phyloP scores from a whole-genome alignment of 2,329 filamentous ascomycete species.

The Pestalotiopsis sp. region DNA sequence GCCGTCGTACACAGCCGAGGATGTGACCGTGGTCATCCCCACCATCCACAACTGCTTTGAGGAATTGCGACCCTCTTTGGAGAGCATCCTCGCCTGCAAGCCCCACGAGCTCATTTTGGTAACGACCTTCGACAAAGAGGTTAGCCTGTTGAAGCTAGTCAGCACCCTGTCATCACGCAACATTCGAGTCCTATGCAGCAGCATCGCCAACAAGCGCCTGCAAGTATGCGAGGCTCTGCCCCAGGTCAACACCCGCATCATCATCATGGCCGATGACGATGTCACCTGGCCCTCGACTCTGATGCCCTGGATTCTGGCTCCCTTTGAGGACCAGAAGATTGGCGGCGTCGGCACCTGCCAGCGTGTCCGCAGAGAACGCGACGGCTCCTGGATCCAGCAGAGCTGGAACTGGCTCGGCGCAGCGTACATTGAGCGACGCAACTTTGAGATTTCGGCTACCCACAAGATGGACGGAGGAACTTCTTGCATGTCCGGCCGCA shows the following conservation, averaged over 20 bases:
- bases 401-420: conserved; percentile 90
- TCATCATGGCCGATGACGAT: conserved; percentile 93
- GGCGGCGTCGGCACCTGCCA: conserved; percentile 94
- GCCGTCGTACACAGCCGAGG: conserved; percentile 75
- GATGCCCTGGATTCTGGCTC: conserved; percentile 88
- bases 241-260: conserved; percentile 80
- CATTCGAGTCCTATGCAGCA: conserved; percentile 74
- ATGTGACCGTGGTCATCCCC: conserved; percentile 93
- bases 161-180: conserved; percentile 60
- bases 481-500: conserved; percentile 95
- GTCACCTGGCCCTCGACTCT: conserved; percentile 89
- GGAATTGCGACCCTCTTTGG: conserved; percentile 79
- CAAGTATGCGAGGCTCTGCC: conserved; percentile 93
- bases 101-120: conserved; percentile 80
- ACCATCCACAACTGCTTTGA: conserved; percentile 88
- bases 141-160: conserved; percentile 68
- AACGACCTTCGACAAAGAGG: conserved; percentile 79
- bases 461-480: conserved; percentile 93
- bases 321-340: conserved; percentile 82
- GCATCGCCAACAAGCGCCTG: conserved; percentile 91
- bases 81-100: conserved; percentile 72
- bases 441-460: conserved; percentile 95
- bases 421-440: conserved; percentile 88
- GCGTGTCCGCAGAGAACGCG: conserved; percentile 72
- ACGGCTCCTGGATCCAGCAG: conserved; percentile 59